Evolutionary conservation across 2,329 filamentous ascomycete species (phyloP), one percentile per base, ranked within the genome.

Genomic region (Fusarium sp.): DNA sequence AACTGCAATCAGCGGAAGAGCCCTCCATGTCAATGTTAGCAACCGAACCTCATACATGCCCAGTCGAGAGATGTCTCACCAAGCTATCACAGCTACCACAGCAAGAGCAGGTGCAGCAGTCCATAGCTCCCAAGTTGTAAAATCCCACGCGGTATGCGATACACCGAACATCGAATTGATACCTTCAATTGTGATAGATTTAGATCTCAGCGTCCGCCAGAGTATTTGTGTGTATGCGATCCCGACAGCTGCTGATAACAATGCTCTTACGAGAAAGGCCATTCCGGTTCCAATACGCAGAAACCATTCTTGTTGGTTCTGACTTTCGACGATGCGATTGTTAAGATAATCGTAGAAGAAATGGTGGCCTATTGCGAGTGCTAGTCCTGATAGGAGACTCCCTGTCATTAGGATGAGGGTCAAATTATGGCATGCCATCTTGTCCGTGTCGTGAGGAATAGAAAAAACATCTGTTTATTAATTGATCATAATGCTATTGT

Each of bases 241-340:
- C 0, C 65, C 52, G 3, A 49, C 55, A 1, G 65, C 51, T 1
- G 65, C 67, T 1, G 67, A 61, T 5, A 69, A 14, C 0, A 46
- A 6, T 1, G 67, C 29, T 11, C 55, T 20, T 0, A 34, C 27
- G 0, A 69, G 27, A 7, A 69, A 69, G 1, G 67, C 65, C 2
- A 69, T 22, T 3, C 67, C 67, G 0, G 65, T 69, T 1, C 67
- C 67, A 0, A 69, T 25, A 11, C 67, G 65, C 1, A 69, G 7
- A 7, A 45, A 65, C 65, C 67, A 69, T n/a, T 69, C 65, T 30
- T 69, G 67, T 1, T 69, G 67, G 0, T 18, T 42, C 0, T 60
- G 45, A 4, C 12, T 61, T 16, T 44, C 20, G 4, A 65, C 25
- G 0, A 69, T 30, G 1, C 32, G 22, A 0, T 25, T 20, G 1